Base-by-base conservation (phyloP, 2,329 filamentous ascomycete species). In the Cladorrhinum sp. region DNA sequence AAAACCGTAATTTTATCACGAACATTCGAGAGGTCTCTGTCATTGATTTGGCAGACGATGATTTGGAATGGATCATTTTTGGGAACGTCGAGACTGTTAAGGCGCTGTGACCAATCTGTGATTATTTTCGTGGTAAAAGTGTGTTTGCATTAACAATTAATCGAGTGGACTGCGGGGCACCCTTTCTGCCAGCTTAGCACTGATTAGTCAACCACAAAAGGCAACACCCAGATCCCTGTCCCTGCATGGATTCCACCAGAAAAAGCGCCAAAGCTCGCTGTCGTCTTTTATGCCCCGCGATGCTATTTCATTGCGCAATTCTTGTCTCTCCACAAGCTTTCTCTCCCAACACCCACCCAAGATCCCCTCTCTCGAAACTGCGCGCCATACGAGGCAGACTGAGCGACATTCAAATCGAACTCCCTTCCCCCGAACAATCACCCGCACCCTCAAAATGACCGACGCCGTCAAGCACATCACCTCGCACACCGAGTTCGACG, bases 401-500 rank as follows among this genome's bases (percentile, higher is more conserved):
- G 50, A 52, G 24, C 18, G 29, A 29, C 50, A n/a, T 25, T 18
- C n/a, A 10, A 7, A 22, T 22, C 12, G n/a, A 23, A 16, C 20
- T 3, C 45, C 16, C 24, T 50, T 10, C 36, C 20, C 24, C 16
- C 12, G 9, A 36, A 36, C 10, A 13, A 36, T 5, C 10, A 5
- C n/a, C n/a, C n/a, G n/a, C n/a, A n/a, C n/a, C n/a, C n/a, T 2
- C 56, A 60, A 25, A 49, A 68, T 68, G 67, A 48, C 61, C 58
- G 64, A 66, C 59, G 9, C 55, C 1, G 65, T 72, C 66, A 67
- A 73, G 61, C 73, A 78, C 67, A 75, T 83, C 70, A 73, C 69
- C 60, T 71, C 75, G 53, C 73, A 74, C 65, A 68, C 74, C 55
- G 75, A 84, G 66, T 83, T 85, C 67, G 71, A 81, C 62, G 67